Conservation (phyloP, 2,329 filamentous ascomycete species). For the Apiospora rasikravindrae region DNA sequence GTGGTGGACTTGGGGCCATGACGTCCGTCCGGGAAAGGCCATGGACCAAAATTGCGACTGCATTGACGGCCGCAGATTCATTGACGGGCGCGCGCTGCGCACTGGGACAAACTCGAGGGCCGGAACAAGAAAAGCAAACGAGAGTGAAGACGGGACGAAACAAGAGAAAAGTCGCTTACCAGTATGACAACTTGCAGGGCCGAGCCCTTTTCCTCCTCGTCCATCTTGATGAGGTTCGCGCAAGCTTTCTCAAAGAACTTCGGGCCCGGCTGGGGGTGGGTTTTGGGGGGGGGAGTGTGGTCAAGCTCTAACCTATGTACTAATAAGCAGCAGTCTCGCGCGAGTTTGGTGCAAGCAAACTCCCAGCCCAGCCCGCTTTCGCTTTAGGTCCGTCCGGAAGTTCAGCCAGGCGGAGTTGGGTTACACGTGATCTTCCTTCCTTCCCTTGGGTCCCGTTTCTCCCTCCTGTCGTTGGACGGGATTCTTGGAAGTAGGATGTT, state of each 20-base stretch:
- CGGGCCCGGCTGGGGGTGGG: constrained; percentile 9
- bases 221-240: constrained; percentile 15
- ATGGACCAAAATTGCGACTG: not conserved
- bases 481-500: not conserved
- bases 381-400: constrained; percentile 9
- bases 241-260: constrained; percentile 12
- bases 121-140: not conserved
- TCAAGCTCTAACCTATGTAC: constrained; percentile 11
- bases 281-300: constrained; percentile 4
- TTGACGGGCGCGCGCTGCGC: constrained; percentile 5
- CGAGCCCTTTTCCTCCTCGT: constrained; percentile 14
- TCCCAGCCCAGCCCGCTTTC: constrained; percentile 4
- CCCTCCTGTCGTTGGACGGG: not conserved
- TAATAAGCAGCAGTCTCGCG: not conserved
- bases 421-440: constrained; percentile 11
- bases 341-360: constrained; percentile 10
- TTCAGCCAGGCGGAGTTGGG: constrained; percentile 14
- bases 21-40: not conserved
- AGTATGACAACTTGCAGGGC: constrained; percentile 15
- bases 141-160: not conserved
- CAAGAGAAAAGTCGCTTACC: constrained; percentile 1
- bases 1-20: constrained; percentile 6
- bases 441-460: not conserved
- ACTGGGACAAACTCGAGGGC: not conserved
- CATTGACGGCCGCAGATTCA: not conserved